phyloP scores from a whole-genome alignment of 257 asterid species.

The Solanum clarkiae region DNA sequence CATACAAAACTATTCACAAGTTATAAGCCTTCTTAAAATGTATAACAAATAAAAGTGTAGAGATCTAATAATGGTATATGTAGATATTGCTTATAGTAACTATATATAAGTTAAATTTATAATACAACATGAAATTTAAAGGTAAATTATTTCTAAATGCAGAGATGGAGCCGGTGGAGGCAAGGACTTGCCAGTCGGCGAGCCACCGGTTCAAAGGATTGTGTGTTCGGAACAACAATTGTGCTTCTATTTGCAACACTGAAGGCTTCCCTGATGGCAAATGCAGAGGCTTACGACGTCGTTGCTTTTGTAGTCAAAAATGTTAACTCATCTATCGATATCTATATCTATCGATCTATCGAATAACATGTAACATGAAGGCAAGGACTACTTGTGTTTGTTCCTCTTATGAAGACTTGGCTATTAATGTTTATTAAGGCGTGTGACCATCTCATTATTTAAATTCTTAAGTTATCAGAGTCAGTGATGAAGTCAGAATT shows the following conservation, averaged over 20 bases:
- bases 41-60: neutral
- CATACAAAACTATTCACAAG: neutral
- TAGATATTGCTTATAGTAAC: neutral
- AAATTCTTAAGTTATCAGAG: neutral
- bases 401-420: neutral
- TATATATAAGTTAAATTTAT: neutral
- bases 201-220: conserved; percentile 14
- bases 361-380: neutral
- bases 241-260: conserved; percentile 18
- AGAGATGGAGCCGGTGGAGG: neutral
- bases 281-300: conserved; percentile 26
- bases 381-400: neutral
- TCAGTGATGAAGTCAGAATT: too few species aligned
- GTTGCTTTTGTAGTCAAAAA: conserved; percentile 21
- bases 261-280: conserved; percentile 37
- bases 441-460: neutral
- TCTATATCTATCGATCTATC: neutral
- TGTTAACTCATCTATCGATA: neutral
- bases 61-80: neutral
- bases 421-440: neutral
- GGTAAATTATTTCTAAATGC: neutral
- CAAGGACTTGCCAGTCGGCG: neutral
- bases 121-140: neutral
- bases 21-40: neutral
- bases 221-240: conserved; percentile 8